Conservation (phyloP, 2,329 filamentous ascomycete species). For the Bretziella fagacearum region DNA sequence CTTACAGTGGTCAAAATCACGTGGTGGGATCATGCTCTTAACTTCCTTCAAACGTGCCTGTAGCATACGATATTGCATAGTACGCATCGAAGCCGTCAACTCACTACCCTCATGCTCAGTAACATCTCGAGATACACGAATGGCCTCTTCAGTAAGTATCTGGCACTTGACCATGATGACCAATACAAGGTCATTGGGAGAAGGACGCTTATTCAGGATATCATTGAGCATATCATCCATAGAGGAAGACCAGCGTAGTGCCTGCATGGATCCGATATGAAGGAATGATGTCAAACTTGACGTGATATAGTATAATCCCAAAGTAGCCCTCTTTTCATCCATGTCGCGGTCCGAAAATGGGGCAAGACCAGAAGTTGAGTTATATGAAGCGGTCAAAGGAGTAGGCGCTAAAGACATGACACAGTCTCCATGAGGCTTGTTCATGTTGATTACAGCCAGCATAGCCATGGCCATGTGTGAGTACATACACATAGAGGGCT, state of each 20-base stretch:
- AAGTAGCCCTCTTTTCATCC: slow-evolving; percentile 14
- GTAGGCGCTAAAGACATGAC: not conserved
- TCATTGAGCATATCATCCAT: slow-evolving; percentile 36
- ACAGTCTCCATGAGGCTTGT: slow-evolving; percentile 10
- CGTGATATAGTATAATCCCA: slow-evolving; percentile 17
- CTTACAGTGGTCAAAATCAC: slow-evolving; percentile 9
- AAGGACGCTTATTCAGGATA: slow-evolving; percentile 21
- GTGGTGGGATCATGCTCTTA: not conserved
- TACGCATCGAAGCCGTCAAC: slow-evolving; percentile 6
- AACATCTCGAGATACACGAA: slow-evolving; percentile 6
- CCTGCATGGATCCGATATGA: slow-evolving; percentile 22
- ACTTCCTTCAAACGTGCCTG: slow-evolving; percentile 9
- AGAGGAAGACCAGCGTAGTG: slow-evolving; percentile 35
- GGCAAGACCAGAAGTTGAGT: not conserved
- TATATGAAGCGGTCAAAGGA: not conserved
- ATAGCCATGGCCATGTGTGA: slow-evolving; percentile 11
- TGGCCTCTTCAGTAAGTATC: slow-evolving; percentile 10
- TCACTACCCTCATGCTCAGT: slow-evolving; percentile 5
- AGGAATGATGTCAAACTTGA: slow-evolving; percentile 15
- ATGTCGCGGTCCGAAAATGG: slow-evolving; percentile 13
- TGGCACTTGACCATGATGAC: slow-evolving; percentile 12
- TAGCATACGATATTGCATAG: slow-evolving; percentile 13
- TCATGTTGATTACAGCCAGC: slow-evolving; percentile 10
- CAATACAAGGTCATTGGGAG: slow-evolving; percentile 8
- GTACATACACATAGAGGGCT: slow-evolving; percentile 9